Evolutionary conservation across 495 filamentous ascomycete genomes (phyloP).

Genomic region (Aspergillus egyptiacus): DNA sequence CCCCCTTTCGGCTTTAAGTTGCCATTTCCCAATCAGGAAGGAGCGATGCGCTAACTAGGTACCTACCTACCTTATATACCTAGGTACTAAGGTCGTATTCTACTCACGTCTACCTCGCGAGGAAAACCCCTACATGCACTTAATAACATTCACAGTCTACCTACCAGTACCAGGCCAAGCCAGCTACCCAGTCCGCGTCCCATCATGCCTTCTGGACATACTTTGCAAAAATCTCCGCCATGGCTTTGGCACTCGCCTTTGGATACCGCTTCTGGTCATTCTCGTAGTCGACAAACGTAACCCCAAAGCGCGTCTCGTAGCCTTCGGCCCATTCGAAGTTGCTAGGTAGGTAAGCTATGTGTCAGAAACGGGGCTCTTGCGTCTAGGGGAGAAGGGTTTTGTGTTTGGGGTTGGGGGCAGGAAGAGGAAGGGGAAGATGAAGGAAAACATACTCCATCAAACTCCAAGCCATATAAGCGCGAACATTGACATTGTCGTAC

Average conservation of each 20-base stretch:
- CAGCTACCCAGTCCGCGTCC: no score
- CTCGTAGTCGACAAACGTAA: constrained; percentile 71
- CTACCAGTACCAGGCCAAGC: no score
- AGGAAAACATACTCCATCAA: constrained; percentile 55
- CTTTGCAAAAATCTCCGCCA: constrained; percentile 56
- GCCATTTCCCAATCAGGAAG: no score
- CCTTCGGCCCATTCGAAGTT: constrained; percentile 65
- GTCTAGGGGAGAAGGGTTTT: neutral
- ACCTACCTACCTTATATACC: no score
- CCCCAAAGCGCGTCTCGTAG: constrained; percentile 78
- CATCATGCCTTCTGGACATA: constrained; percentile 31
- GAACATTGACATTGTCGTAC: constrained; percentile 64
- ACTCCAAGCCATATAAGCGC: constrained; percentile 73
- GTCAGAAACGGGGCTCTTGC: constrained; percentile 13
- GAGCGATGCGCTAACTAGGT: no score
- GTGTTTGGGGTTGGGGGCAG: neutral
- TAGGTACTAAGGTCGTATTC: no score
- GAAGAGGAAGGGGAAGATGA: neutral
- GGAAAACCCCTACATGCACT: no score
- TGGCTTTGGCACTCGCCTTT: constrained; percentile 68
- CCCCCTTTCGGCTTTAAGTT: no score
- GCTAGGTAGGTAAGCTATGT: constrained; percentile 17
- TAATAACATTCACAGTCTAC: no score
- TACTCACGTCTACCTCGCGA: no score
- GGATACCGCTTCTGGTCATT: constrained; percentile 68